Conservation (phyloP, 768 basidiomycete species). For the Tricholoma sp. region DNA sequence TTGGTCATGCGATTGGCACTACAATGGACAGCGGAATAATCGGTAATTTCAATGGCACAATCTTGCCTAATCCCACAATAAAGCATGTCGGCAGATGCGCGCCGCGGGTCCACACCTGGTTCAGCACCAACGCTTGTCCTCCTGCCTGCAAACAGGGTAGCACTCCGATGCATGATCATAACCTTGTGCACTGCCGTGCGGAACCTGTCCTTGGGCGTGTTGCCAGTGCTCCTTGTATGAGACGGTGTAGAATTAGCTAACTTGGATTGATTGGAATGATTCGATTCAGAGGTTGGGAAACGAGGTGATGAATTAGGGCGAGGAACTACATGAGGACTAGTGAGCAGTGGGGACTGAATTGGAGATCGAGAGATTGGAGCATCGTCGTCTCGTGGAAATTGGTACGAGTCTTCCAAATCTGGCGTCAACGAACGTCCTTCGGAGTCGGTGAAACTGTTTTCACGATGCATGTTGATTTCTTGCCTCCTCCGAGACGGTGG, state of each 20-base stretch:
- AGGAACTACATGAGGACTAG: background rate
- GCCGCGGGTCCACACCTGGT: conserved; percentile 66
- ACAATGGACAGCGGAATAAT: conserved; percentile 57
- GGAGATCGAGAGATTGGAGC: conserved; percentile 14
- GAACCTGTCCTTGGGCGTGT: conserved; percentile 47
- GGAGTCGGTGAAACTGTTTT: conserved; percentile 64
- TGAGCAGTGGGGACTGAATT: background rate
- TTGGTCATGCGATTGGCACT: conserved; percentile 56
- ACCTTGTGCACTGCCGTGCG: conserved; percentile 53
- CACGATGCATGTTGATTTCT: conserved; percentile 46
- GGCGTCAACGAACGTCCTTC: conserved; percentile 63
- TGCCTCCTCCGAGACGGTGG: conserved; percentile 4
- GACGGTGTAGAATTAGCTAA: background rate
- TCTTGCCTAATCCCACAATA: conserved; percentile 56
- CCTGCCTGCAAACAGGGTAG: conserved; percentile 28
- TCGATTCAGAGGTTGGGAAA: conserved; percentile 4
- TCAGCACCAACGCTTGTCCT: conserved; percentile 54
- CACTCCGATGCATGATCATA: conserved; percentile 56
- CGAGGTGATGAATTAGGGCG: conserved; percentile 1
- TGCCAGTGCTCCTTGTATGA: conserved; percentile 9
- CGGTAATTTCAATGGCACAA: conserved; percentile 62
- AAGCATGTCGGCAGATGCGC: conserved; percentile 46
- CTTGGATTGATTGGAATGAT: background rate
- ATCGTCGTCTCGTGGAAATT: conserved; percentile 1
- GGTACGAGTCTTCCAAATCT: conserved; percentile 47